Evolutionary conservation across 306 rosid species (phyloP).

Genomic region (Cicer chorassanicum): DNA sequence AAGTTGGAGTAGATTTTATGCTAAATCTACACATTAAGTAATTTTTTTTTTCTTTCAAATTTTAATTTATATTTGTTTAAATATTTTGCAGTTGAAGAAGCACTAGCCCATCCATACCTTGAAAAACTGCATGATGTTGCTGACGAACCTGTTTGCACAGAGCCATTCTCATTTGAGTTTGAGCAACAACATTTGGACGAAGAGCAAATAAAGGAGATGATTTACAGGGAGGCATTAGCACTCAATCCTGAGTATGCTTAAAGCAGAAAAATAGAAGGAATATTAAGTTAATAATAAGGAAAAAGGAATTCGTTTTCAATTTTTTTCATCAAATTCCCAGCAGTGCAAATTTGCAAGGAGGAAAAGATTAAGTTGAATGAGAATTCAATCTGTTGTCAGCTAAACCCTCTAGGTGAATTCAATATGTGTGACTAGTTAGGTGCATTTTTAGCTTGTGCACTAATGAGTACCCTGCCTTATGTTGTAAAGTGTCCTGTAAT

Average conservation of each 20-base stretch:
- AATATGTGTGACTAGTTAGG: slow-evolving; percentile 45
- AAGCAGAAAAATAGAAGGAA: slow-evolving; percentile 31
- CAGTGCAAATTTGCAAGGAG: slow-evolving; percentile 28
- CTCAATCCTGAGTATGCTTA: slow-evolving; percentile 80
- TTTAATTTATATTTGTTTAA: slow-evolving; percentile 36
- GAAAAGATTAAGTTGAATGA: slow-evolving; percentile 33
- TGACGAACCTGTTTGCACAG: slow-evolving; percentile 84
- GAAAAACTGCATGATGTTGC: slow-evolving; percentile 89
- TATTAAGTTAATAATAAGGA: slow-evolving; percentile 23
- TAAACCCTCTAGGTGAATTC: slow-evolving; percentile 36
- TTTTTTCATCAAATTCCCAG: slow-evolving; percentile 45
- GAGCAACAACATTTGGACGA: slow-evolving; percentile 82
- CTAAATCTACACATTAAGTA: slow-evolving; percentile 33
- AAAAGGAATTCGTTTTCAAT: slow-evolving; percentile 14
- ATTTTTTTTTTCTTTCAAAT: slow-evolving; percentile 15
- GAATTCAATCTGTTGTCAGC: slow-evolving; percentile 36
- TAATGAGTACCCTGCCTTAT: slow-evolving; percentile 39
- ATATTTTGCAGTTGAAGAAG: slow-evolving; percentile 77
- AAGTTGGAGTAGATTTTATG: slow-evolving; percentile 29
- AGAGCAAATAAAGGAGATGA: slow-evolving; percentile 96
- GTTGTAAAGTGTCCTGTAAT: slow-evolving; percentile 50
- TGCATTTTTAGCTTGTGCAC: slow-evolving; percentile 38
- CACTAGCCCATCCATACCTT: slow-evolving; percentile 95
- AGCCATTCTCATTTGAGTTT: slow-evolving; percentile 84
- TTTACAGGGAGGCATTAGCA: slow-evolving; percentile 82